A percentile compares a stretch with the other conserved stretches of the same genome.
phyloP scores from a whole-genome alignment of 805 yeast genomes.

The Schwanniomyces pseudopolymorphus region DNA sequence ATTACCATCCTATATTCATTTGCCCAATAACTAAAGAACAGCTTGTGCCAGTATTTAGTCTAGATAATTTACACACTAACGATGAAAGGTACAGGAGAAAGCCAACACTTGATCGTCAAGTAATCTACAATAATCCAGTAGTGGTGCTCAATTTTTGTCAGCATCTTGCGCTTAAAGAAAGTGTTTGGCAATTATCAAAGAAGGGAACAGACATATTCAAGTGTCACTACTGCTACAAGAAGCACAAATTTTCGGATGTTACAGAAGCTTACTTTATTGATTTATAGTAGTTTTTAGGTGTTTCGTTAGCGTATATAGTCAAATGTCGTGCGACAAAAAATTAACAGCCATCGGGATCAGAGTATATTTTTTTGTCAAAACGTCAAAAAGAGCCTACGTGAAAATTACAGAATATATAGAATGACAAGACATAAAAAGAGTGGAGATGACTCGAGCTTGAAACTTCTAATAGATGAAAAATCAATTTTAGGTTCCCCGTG shows the following conservation, averaged over 20 bases:
- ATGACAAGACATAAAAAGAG: conserved; percentile 7
- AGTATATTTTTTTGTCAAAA: not conserved
- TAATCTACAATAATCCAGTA: conserved; percentile 29
- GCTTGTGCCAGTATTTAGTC: conserved; percentile 30
- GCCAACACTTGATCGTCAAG: conserved; percentile 1
- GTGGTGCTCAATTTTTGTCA: conserved; percentile 42
- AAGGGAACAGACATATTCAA: conserved; percentile 40
- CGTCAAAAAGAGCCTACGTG: not conserved
- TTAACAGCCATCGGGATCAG: conserved; percentile 1
- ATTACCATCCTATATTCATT: conserved; percentile 45
- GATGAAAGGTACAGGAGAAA: conserved; percentile 16
- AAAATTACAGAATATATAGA: not conserved
- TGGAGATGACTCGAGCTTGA: conserved; percentile 5
- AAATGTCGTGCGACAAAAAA: conserved; percentile 1
- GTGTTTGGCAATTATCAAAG: conserved; percentile 40
- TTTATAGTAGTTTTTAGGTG: conserved; percentile 9
- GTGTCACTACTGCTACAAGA: conserved; percentile 47
- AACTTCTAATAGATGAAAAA: conserved; percentile 12
- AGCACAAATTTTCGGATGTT: conserved; percentile 38
- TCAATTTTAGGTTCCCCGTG: conserved; percentile 60
- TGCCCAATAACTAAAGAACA: conserved; percentile 48
- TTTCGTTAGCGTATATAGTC: not conserved
- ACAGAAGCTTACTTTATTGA: conserved; percentile 44
- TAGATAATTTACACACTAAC: conserved; percentile 11
- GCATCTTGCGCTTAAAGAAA: conserved; percentile 42